Percentiles rank a stretch among this genome's conserved stretches.
Conservation (phyloP, 192 early-diverging fungal species). For the Mortierella hygrophila region DNA sequence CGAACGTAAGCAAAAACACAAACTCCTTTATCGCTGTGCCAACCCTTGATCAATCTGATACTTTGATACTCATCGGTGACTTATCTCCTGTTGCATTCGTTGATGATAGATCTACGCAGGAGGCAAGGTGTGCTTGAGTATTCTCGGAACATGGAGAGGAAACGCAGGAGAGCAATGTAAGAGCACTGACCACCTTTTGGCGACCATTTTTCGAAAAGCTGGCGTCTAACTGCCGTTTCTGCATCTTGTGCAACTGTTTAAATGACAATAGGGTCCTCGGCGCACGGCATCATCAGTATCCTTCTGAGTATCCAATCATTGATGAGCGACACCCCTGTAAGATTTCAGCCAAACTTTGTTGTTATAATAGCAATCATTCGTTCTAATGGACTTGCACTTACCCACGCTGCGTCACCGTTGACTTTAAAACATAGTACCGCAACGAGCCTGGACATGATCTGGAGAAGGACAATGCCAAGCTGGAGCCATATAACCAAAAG, state of each 20-base stretch:
- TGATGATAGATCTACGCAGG: conserved; percentile 51
- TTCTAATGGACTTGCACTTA: neutral
- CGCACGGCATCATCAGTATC: conserved; percentile 71
- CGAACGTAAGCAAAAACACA: conserved; percentile 62
- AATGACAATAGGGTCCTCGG: conserved; percentile 57
- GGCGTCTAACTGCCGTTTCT: too few species aligned
- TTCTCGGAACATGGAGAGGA: conserved; percentile 74
- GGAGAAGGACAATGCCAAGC: conserved; percentile 57
- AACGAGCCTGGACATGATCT: conserved; percentile 75
- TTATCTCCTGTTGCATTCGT: neutral
- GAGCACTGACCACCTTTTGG: neutral
- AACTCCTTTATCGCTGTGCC: neutral
- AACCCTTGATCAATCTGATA: neutral
- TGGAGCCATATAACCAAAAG: conserved; percentile 70
- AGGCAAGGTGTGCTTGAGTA: conserved; percentile 70
- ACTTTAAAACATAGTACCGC: conserved; percentile 52
- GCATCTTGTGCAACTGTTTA: neutral
- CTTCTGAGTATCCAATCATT: conserved; percentile 73
- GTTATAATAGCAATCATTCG: too few species aligned
- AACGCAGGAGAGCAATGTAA: conserved; percentile 68
- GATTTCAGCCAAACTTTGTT: neutral
- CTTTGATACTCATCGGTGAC: neutral
- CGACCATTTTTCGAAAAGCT: neutral
- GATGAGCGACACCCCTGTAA: conserved; percentile 67
- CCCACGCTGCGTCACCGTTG: neutral